These are phyloP conservation scores for Peronosclerospora sorghi DNA, from an alignment of 352 stramenopile genomes.

Conservation along the genomic window DNA sequence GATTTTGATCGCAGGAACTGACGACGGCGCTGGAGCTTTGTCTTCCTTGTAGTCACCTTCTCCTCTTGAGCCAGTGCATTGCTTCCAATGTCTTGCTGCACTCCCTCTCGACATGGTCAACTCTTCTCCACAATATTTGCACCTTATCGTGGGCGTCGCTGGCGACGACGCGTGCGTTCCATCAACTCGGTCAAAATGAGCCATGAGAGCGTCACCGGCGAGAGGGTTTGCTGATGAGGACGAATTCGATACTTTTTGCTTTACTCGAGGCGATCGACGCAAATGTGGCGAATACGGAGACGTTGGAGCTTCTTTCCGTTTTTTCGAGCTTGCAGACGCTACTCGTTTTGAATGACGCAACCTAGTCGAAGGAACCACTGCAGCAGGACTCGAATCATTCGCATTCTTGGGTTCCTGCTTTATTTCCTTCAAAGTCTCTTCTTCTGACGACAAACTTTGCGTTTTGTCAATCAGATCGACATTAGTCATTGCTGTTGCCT, in stretches of 20 bases:
- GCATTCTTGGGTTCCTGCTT: too few species aligned
- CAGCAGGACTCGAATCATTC: too few species aligned
- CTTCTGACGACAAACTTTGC: too few species aligned
- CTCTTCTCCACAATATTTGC: constrained; percentile 12
- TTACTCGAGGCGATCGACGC: constrained; percentile 12
- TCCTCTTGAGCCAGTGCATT: constrained; percentile 1
- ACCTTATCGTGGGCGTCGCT: not conserved
- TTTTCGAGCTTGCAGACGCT: constrained; percentile 6
- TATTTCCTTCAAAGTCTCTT: too few species aligned
- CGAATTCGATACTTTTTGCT: constrained; percentile 4
- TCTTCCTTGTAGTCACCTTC: not conserved
- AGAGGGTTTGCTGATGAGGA: not conserved
- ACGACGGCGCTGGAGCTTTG: not conserved
- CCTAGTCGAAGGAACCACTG: too few species aligned
- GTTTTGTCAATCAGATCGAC: too few species aligned
- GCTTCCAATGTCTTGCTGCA: constrained; percentile 7
- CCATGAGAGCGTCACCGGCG: not conserved
- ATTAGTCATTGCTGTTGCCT: too few species aligned
- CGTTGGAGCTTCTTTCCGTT: not conserved
- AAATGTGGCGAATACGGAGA: not conserved
- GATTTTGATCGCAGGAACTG: not conserved
- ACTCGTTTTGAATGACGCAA: not conserved
- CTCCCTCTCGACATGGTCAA: constrained; percentile 4
- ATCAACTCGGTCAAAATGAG: constrained; percentile 5
- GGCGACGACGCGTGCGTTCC: not conserved